phyloP scores from a whole-genome alignment of 1,284 basidiomycete species.

The Ganoderma lucidum region DNA sequence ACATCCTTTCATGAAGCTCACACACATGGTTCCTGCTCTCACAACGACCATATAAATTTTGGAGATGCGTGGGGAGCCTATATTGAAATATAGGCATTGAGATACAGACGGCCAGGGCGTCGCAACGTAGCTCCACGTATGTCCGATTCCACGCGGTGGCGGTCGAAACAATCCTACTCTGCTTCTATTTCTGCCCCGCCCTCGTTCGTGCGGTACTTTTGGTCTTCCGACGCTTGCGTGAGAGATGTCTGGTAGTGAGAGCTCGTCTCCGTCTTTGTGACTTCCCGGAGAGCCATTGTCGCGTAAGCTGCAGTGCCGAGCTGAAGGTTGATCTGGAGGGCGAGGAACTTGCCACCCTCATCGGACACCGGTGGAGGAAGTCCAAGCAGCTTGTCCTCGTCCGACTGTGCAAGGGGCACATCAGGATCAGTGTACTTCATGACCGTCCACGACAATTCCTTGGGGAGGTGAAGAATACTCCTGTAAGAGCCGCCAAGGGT shows the following conservation, averaged over 20 bases:
- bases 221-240: slow-evolving; percentile 85
- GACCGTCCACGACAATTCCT: slow-evolving; percentile 81
- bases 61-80: slow-evolving; percentile 20
- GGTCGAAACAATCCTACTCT: slow-evolving; percentile 12
- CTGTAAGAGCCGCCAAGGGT: slow-evolving; percentile 94
- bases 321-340: slow-evolving; percentile 82
- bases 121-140: slow-evolving; percentile 32
- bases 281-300: slow-evolving; percentile 94
- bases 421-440: slow-evolving; percentile 94
- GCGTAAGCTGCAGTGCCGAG: slow-evolving; percentile 92
- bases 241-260: slow-evolving; percentile 86
- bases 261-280: slow-evolving; percentile 93
- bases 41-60: slow-evolving; percentile 21
- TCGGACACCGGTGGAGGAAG: slow-evolving; percentile 74
- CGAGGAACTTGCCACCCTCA: slow-evolving; percentile 82
- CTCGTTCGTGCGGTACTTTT: slow-evolving; percentile 69
- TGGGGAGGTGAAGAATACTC: slow-evolving; percentile 88
- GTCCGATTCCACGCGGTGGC: slow-evolving; percentile 20
- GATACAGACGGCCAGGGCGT: slow-evolving; percentile 27
- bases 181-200: slow-evolving; percentile 37
- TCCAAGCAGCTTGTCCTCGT: slow-evolving; percentile 90
- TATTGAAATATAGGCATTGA: slow-evolving; percentile 19
- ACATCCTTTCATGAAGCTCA: slow-evolving; percentile 15
- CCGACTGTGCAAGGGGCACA: slow-evolving; percentile 89
- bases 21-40: slow-evolving; percentile 25